Evolutionary conservation across 495 filamentous ascomycete genomes (phyloP), one percentile per base, ranked within the genome.

Genomic region (Penicillium longicatenatum): DNA sequence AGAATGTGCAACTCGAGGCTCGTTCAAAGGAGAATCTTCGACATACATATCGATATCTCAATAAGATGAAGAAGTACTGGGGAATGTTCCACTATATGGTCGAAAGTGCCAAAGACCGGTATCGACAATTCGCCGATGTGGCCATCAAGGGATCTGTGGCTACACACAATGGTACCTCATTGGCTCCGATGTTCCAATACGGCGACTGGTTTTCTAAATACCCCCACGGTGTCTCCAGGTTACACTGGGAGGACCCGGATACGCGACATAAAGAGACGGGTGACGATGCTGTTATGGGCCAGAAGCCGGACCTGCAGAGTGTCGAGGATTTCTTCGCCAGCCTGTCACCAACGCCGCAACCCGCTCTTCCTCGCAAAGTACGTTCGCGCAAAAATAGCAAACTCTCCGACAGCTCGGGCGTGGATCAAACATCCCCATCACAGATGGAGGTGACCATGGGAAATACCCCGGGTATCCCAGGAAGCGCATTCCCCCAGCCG

Each of bases 131-230:
- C 66, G 88, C 91, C 29, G 92, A 97, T 72, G 88, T 89, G 30
- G 83, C 87, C 24, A 73, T 75, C 52, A 73, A 72, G 50, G 75
- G 73, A 29, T 69, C 74, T 26, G 65, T 72, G 21, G 73, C 83
- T 49, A 79, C 75, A 53, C 79, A 84, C 50, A 73, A 85, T 39
- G 85, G 84, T 20, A 83, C 60, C 19, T 59, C 67, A 4, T 57
- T 73, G 11, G 74, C 82, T 2, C 74, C 77, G 12, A 90, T 97
- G 70, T 93, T 97, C 75, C 93, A 97, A 67, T 98, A 98, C 63
- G 93, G 93, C 35, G 94, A 98, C 71, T 98, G 94, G 94, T 97
- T 97, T 66, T 86, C 93, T 67, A 87, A 90, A 61, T 97, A 97
- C 74, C 94, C 94, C 1, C 91, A 94, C 64, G 94, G 94, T 11